Base-by-base conservation (phyloP, 768 basidiomycete genomes). In the Rhodotorula taiwanensis region DNA sequence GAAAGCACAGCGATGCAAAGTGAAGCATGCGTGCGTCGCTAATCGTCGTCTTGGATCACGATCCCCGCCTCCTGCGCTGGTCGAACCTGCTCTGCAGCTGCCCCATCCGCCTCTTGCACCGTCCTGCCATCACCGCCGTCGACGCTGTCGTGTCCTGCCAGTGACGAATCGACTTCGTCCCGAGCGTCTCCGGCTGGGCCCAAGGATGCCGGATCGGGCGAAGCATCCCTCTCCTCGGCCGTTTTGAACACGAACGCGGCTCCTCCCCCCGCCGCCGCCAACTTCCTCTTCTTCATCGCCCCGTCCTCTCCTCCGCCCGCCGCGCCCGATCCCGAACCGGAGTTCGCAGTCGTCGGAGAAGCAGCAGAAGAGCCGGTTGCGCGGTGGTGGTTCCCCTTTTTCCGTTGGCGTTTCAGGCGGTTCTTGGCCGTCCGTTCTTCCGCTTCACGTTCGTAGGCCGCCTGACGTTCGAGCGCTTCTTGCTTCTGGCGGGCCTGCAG, bases 381-480 rank as follows among this genome's bases (percentile, higher is more conserved):
- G 39, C 66, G 66, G 9, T 2, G 14, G 14, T 66, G 74, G 75
- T 86, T 84, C 43, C 82, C 86, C 75, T 93, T 98, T 80, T 90
- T 89, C 80, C 94, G 95, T 76, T 86, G 88, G 49, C 95, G 79
- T 75, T 88, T 97, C 21, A 88, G 88, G 25, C 95, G 82, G 75
- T 99, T 99, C 78, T 92, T 98, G 18, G 89, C 86, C 0, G 94
- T 97, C 79, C 92, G 95, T 4, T 86, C 84, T 50, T 94, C 86
- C 0, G 87, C 84, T 5, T 77, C 72, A 33, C 84, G 84, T 39
- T 88, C 85, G 31, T 84, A 81, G 64, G 85, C 86, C 48, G 79
- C 81, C 72, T 85, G 83, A 70, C 85, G 86, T 52, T 76, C 81
- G 71, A 87, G 85, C 70, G 93, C 95, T 52, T 87, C 92, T 15